phyloP scores from a whole-genome alignment of 2,329 filamentous ascomycete species.

The Exophiala phaeomuriformis region DNA sequence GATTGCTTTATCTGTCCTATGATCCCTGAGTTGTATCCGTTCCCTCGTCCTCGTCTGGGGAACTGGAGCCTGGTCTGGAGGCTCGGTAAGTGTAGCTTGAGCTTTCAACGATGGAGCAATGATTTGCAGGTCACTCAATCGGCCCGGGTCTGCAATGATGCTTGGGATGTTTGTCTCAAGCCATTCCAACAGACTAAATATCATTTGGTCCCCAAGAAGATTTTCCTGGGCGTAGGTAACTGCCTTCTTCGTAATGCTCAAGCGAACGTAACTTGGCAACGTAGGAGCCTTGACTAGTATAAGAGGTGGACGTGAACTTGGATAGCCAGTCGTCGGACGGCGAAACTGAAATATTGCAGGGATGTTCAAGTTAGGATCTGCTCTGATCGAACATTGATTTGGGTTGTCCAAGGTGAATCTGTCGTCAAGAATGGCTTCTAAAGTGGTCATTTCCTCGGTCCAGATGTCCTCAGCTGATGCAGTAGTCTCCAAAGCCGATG shows the following conservation, averaged over 20 bases:
- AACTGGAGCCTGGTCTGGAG: background rate
- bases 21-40: slow-evolving; percentile 10
- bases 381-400: slow-evolving; percentile 61
- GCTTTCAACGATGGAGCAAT: slow-evolving; percentile 51
- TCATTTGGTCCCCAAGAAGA: slow-evolving; percentile 76
- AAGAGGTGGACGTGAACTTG: slow-evolving; percentile 48
- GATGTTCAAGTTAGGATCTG: slow-evolving; percentile 39
- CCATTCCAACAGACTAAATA: slow-evolving; percentile 88
- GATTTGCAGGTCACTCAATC: slow-evolving; percentile 73
- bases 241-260: slow-evolving; percentile 75
- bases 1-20: slow-evolving; percentile 37
- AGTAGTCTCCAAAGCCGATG: background rate
- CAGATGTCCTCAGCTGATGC: slow-evolving; percentile 51
- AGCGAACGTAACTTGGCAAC: slow-evolving; percentile 82
- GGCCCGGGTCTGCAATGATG: slow-evolving; percentile 80
- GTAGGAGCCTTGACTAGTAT: slow-evolving; percentile 54
- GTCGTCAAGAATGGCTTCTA: slow-evolving; percentile 81
- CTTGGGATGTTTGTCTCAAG: slow-evolving; percentile 72
- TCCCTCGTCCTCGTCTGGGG: background rate
- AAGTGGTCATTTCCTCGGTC: slow-evolving; percentile 75
- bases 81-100: background rate
- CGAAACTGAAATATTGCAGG: slow-evolving; percentile 54
- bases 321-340: slow-evolving; percentile 63
- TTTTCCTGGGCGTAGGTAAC: slow-evolving; percentile 63
- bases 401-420: slow-evolving; percentile 56